A percentile compares a stretch with the other conserved stretches of the same genome.
Evolutionary conservation across 2,329 filamentous ascomycete species (phyloP).

Genomic region (Penicillium sp.): DNA sequence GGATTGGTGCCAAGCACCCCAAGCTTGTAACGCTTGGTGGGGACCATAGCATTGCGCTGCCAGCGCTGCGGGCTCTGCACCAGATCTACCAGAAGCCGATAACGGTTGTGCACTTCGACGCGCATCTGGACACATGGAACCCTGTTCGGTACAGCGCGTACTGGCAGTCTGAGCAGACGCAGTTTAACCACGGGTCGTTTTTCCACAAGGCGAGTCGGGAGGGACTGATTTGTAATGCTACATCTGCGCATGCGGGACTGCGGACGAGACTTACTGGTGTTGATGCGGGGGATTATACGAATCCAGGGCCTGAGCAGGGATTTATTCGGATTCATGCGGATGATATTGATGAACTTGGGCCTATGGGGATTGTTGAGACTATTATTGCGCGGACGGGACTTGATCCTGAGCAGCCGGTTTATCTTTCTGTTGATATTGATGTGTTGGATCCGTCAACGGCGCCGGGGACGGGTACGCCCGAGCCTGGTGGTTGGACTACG

Average conservation of each 20-base stretch:
- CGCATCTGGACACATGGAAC: conserved; percentile 82
- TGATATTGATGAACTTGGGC: conserved; percentile 81
- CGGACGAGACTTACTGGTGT: conserved; percentile 70
- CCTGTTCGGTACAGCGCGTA: conserved; percentile 72
- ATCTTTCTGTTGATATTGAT: conserved; percentile 78
- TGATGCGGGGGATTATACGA: conserved; percentile 66
- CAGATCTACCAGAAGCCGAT: conserved; percentile 61
- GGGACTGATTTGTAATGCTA: conserved; percentile 71
- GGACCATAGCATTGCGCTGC: conserved; percentile 69
- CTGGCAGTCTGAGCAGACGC: conserved; percentile 68
- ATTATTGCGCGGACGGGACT: conserved; percentile 70
- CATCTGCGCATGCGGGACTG: conserved; percentile 77
- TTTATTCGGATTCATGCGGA: conserved; percentile 79
- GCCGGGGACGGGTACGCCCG: conserved; percentile 82
- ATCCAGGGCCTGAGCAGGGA: conserved; percentile 68
- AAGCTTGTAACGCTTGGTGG: conserved; percentile 69
- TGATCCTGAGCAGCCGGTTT: conserved; percentile 68
- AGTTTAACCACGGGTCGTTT: conserved; percentile 87
- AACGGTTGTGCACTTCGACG: conserved; percentile 73
- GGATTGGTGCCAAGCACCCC: conserved; percentile 38
- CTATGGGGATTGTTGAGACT: conserved; percentile 63
- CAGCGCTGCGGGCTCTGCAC: conserved; percentile 65
- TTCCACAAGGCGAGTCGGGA: conserved; percentile 86
- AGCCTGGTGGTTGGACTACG: conserved; percentile 88
- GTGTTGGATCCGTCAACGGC: conserved; percentile 69